These are phyloP conservation scores for Poterioochromonas sp. DNA, from an alignment of 352 stramenopile species.

Conservation along the genomic window DNA sequence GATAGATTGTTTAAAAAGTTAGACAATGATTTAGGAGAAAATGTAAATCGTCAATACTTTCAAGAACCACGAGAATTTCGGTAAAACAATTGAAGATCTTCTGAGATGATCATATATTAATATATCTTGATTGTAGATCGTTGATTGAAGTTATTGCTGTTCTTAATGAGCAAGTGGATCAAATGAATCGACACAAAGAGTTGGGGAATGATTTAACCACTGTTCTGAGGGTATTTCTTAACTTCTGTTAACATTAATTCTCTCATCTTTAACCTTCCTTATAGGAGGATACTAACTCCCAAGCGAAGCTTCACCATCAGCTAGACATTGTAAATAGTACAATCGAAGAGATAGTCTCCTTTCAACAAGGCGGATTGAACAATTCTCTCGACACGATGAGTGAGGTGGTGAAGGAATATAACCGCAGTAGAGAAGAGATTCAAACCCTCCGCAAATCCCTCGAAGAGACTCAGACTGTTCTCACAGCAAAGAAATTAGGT, in stretches of 20 bases:
- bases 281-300: background rate
- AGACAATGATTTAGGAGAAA: background rate
- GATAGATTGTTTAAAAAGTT: background rate
- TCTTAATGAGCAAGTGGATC: background rate
- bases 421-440: background rate
- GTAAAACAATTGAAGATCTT: background rate
- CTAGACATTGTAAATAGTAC: background rate
- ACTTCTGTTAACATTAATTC: background rate
- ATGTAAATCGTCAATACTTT: constrained; percentile 10
- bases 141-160: constrained; percentile 17
- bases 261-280: background rate
- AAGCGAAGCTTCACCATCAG: background rate
- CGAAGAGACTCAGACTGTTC: background rate
- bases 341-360: constrained; percentile 28
- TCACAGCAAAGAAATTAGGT: constrained; percentile 8
- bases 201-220: background rate
- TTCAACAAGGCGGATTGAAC: constrained; percentile 28
- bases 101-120: background rate
- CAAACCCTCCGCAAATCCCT: background rate
- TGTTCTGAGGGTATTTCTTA: background rate
- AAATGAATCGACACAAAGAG: background rate
- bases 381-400: constrained; percentile 19
- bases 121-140: background rate
- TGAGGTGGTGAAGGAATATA: constrained; percentile 15
- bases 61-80: constrained; percentile 10